Conservation (phyloP, 179 eudicot genomes). For the Drosera spatulata region DNA sequence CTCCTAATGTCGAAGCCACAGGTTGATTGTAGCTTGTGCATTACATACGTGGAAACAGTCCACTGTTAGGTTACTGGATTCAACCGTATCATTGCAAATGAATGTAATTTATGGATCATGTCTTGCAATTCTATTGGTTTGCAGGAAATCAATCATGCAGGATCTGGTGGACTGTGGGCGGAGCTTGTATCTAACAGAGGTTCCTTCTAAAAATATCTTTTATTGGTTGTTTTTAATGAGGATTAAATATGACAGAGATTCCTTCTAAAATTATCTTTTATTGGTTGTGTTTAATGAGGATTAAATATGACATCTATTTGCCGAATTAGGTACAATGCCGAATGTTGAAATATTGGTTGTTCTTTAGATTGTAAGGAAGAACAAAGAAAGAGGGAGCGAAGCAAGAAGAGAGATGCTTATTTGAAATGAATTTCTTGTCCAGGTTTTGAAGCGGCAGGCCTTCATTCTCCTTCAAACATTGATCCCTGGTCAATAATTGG, state of each 20-base stretch:
- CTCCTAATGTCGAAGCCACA: neutral
- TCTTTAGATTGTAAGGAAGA: no score
- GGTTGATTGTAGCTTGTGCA: no score
- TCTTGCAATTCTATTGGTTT: conserved; percentile 4
- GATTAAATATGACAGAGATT: no score
- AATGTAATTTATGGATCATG: neutral
- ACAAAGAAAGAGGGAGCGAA: neutral
- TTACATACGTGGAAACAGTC: no score
- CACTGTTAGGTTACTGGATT: neutral
- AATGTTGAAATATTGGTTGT: no score
- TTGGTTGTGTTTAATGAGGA: no score
- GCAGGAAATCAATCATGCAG: conserved; percentile 99
- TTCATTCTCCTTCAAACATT: conserved; percentile 58
- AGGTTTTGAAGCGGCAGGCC: conserved; percentile 95
- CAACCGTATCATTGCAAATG: neutral
- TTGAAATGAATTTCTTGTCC: conserved; percentile 2
- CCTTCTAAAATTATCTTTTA: no score
- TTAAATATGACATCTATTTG: no score
- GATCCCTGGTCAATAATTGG: conserved; percentile 84
- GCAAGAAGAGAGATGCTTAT: neutral
- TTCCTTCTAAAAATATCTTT: no score
- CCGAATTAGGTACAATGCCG: no score
- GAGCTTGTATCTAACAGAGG: conserved; percentile 96
- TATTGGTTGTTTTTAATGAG: no score
- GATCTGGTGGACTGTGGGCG: conserved; percentile 96